Evolutionary conservation across 352 stramenopile genomes (phyloP).

Genomic region (Globisporangium megalacanthum): DNA sequence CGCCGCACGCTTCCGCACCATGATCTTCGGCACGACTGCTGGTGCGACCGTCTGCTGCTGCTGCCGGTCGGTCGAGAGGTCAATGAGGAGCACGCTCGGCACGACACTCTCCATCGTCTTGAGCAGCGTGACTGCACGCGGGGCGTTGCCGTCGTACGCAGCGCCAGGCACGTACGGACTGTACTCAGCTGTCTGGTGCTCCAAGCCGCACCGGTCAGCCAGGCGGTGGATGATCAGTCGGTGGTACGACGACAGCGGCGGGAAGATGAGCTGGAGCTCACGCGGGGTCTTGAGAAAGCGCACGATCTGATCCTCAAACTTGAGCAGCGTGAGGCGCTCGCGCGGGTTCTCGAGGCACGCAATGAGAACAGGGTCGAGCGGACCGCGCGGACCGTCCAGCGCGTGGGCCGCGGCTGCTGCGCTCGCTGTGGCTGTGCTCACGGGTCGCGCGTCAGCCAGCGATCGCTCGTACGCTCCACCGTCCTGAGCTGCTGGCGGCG

Average conservation of each 20-base stretch:
- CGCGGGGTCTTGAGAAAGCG: conserved; percentile 60
- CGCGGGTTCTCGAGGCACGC: conserved; percentile 74
- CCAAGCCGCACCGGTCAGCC: conserved; percentile 89
- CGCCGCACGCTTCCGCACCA: conserved; percentile 79
- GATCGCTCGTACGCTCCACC: conserved; percentile 41
- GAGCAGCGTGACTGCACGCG: conserved; percentile 85
- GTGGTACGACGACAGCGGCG: conserved; percentile 83
- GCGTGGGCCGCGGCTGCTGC: conserved; percentile 22
- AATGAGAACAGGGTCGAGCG: conserved; percentile 73
- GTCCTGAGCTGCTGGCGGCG: conserved; percentile 27
- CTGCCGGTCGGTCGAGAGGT: conserved; percentile 75
- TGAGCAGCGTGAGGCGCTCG: conserved; percentile 73
- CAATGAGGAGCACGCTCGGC: conserved; percentile 82
- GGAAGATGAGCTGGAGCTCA: conserved; percentile 73
- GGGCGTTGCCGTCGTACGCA: conserved; percentile 53
- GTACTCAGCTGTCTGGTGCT: conserved; percentile 83
- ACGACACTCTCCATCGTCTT: conserved; percentile 78
- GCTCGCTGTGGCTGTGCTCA: conserved; percentile 58
- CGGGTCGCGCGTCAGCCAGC: conserved; percentile 20
- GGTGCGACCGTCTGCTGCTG: conserved; percentile 54
- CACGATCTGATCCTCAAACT: conserved; percentile 87
- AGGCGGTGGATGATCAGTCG: conserved; percentile 90
- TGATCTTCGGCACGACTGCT: conserved; percentile 87
- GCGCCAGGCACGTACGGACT: conserved; percentile 32
- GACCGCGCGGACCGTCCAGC: conserved; percentile 23